Base-by-base conservation (phyloP, 1,284 basidiomycete species). In the Prillingera fragicola region DNA sequence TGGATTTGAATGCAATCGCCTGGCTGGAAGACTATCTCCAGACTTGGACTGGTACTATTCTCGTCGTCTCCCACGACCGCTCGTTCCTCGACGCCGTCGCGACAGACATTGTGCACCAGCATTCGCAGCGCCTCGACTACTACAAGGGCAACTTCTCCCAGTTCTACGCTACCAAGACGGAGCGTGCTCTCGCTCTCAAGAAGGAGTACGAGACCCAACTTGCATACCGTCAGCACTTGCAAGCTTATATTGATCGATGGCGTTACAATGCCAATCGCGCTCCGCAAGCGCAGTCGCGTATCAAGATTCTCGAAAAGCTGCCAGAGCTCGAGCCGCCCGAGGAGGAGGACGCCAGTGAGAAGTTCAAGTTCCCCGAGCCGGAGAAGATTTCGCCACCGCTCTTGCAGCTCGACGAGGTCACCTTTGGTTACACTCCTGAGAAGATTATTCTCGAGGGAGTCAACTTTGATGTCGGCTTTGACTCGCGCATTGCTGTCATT, bases 51-150 rank as follows among this genome's bases (percentile, higher is more conserved):
- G 87, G 88, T 37, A 97, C 94, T 0, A 75, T 99, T 15, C 81
- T 99, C 28, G 92, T 97, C 32, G 95, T 98, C 25, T 96, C 94
- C 48, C 95, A 99, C 79, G 95, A 99, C 72, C 84, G 95, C 63
- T 88, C 94, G 23, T 98, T 99, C 81, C 75, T 98, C 78, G 92
- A 98, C 72, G 86, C 87, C 21, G 88, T 96, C 17, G 91, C 92
- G 0, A 92, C 90, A 10, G 88, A 92, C 67, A 97, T 98, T 60
- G 82, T 98, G 27, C 91, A 97, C 70, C 90, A 96, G 73, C 94
- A 98, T 72, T 92, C 87, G 3, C 85, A 81, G 51, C 80, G 95
- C 41, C 78, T 99, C 19, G 94, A 98, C 69, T 97, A 97, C 55
- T 72, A 61, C 72, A 94, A 75, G 60, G 77, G 92, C 57, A 97